Evolutionary conservation across 805 yeast genomes (phyloP), one percentile per base, ranked within the genome.

Genomic region (Starmera dryadoides): DNA sequence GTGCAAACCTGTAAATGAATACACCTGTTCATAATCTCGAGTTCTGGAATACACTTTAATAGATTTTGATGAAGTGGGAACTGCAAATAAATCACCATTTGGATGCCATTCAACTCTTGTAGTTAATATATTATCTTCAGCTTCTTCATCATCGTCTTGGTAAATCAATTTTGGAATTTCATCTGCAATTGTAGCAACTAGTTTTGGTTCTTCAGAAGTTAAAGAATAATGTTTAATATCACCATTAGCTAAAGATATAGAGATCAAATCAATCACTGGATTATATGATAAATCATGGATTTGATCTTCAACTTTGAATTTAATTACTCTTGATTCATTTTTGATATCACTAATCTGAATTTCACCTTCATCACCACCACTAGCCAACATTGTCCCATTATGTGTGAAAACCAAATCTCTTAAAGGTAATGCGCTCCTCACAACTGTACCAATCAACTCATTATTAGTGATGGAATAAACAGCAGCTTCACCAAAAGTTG

Each of bases 41-140:
- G 39, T 23, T 20, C 49, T 35, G 10, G 54, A 45, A 36, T 62
- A 77, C 0, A 75, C 64, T 37, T 67, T 68, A 35, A 81, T 66
- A 3, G 68, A 60, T 34, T 66, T 62, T 17, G 68, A 62, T 29
- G 66, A 62, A 6, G 81, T 64, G 2, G 95, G 88, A 16, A 86
- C 52, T 2, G 88, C 86, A 35, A 87, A 64, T n/a, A 66, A 57
- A 38, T 74, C 74, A 15, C 95, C 95, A 38, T 71, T 67, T 2
- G 82, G 75, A 41, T 78, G 75, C 95, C 95, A 87, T 29, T 72
- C 74, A 2, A 78, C 69, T 32, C 71, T 71, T 0, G 85, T 69
- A 20, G 79, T 61, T 1, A 73, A 54, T 33, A 73, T 59, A 50
- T 66, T 67, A 30, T 65, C 69, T 31, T 55, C 58, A 6, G 47